Conservation (phyloP, 1,284 basidiomycete species). For the Erythrobasidium hasegawianum region DNA sequence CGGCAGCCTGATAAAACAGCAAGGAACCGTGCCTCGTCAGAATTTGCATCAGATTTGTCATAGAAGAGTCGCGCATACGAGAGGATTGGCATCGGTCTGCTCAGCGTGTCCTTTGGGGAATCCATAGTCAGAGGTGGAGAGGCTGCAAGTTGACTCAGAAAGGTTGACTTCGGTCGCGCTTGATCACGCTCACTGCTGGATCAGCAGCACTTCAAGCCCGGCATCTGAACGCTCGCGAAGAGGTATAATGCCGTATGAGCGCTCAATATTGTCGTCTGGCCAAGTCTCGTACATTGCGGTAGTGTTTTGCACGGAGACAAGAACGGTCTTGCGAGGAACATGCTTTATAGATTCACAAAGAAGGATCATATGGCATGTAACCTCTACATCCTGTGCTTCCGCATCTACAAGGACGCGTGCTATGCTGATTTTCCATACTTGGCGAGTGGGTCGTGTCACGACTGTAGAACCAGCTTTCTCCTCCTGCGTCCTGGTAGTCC, state of each 20-base stretch:
- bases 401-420: not conserved
- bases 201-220: constrained; percentile 10
- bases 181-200: constrained; percentile 23
- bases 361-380: not conserved
- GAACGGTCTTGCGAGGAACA: too few species aligned
- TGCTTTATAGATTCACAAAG: not conserved
- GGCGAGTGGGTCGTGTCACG: not conserved
- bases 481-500: constrained; percentile 34
- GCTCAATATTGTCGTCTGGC: constrained; percentile 14
- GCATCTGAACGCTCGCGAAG: not conserved
- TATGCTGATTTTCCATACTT: not conserved
- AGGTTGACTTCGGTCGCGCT: not conserved
- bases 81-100: constrained; percentile 9
- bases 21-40: not conserved
- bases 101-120: constrained; percentile 31
- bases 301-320: too few species aligned
- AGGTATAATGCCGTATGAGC: constrained; percentile 31
- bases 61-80: not conserved
- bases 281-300: constrained; percentile 16
- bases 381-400: not conserved
- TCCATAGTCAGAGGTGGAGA: constrained; percentile 20
- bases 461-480: constrained; percentile 27
- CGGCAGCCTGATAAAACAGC: constrained; percentile 14
- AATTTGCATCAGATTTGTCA: not conserved
- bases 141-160: not conserved